Evolutionary conservation across 306 rosid genomes (phyloP).

Genomic region (Malus asiatica): DNA sequence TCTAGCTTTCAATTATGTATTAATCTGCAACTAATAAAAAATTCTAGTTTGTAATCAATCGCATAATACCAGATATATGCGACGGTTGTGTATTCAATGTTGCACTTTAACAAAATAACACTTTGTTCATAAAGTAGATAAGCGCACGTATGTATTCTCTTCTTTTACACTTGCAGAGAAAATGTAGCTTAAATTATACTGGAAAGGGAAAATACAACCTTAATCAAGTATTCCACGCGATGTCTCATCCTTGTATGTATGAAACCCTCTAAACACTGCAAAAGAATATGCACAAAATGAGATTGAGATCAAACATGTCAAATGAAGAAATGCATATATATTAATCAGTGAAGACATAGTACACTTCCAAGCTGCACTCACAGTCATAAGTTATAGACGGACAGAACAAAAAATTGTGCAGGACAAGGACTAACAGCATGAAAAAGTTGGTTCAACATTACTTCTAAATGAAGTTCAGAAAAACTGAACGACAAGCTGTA

Average conservation of each 20-base stretch:
- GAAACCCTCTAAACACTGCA: slow-evolving; percentile 90
- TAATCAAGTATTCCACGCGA: slow-evolving; percentile 91
- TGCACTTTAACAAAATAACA: no score
- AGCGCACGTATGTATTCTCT: no score
- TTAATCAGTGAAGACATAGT: not conserved
- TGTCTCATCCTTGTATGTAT: slow-evolving; percentile 99
- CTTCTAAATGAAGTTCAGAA: not conserved
- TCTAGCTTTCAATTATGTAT: no score
- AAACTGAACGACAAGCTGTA: not conserved
- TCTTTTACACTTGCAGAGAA: not conserved
- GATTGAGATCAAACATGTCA: slow-evolving; percentile 2
- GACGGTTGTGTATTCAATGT: no score
- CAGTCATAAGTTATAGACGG: not conserved
- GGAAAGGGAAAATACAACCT: slow-evolving; percentile 38
- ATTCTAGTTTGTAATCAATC: no score
- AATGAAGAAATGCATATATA: not conserved
- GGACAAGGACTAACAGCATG: not conserved
- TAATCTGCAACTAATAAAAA: no score
- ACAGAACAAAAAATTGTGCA: not conserved
- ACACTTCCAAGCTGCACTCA: not conserved
- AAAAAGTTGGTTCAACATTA: not conserved
- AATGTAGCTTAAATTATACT: not conserved
- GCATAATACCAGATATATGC: no score
- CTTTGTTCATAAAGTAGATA: no score
- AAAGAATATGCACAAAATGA: slow-evolving; percentile 7